Conservation (phyloP, 305 asterid genomes). For the Stenogyne calaminthoides region DNA sequence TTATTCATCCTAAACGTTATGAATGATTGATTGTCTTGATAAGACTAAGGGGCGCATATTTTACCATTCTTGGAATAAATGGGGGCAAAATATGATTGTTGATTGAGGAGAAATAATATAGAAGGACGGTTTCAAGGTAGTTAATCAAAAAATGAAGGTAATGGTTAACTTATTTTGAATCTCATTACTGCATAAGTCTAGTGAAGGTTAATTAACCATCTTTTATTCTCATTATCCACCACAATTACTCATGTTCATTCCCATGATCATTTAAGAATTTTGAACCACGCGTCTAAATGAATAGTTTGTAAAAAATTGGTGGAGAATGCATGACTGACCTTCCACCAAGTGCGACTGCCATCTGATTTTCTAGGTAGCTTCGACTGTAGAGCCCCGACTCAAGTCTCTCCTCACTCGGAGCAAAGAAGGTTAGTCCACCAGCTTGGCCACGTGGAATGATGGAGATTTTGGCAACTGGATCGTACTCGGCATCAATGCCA, state of each 20-base stretch:
- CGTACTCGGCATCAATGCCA: slow-evolving; percentile 99
- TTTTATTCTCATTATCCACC: too few relatives aligned
- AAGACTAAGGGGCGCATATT: not conserved
- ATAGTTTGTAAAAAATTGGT: not conserved
- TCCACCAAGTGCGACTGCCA: slow-evolving; percentile 99
- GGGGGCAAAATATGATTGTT: too few relatives aligned
- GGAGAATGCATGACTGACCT: slow-evolving; percentile 50
- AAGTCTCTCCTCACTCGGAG: slow-evolving; percentile 96
- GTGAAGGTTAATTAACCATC: too few relatives aligned
- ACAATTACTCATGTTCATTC: too few relatives aligned
- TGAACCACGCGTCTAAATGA: not conserved
- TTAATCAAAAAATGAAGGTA: too few relatives aligned
- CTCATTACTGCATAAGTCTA: too few relatives aligned
- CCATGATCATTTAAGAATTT: too few relatives aligned
- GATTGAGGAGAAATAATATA: too few relatives aligned
- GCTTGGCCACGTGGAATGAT: slow-evolving; percentile 99
- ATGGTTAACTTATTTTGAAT: too few relatives aligned
- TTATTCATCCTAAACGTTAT: not conserved
- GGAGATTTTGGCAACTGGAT: slow-evolving; percentile 95
- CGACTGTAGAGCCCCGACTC: slow-evolving; percentile 95
- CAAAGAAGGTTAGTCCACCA: slow-evolving; percentile 95
- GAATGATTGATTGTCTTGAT: not conserved
- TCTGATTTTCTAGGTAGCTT: slow-evolving; percentile 95
- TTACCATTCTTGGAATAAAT: too few relatives aligned
- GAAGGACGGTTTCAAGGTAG: too few relatives aligned